Base-by-base conservation (phyloP, 1,284 basidiomycete genomes). In the Ceratobasidium theobromae region DNA sequence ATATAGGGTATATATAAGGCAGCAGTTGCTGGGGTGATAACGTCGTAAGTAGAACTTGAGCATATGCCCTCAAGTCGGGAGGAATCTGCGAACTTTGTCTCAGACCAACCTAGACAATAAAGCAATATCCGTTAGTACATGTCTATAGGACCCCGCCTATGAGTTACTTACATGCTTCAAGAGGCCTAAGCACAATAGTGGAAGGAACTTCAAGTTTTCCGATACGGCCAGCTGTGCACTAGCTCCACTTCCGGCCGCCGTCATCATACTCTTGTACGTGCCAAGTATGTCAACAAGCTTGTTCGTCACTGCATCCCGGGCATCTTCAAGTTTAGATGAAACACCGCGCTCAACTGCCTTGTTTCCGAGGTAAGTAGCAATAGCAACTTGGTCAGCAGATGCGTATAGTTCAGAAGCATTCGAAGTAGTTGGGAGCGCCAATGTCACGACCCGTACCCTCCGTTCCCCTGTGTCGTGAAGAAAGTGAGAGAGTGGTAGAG, bases 201-300 rank as follows among this genome's bases (percentile, higher is more conserved):
- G 97, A 46, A 99, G 78, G 83, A 96, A 89, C 80, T 93, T 93
- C 80, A 99, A 75, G 77, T 99, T 99, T 71, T 95, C 91, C 6
- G 91, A 88, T 69, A 96, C 85, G 11, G 93, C 89, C 57, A 99
- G 79, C 76, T 97, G 94, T n/a, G 95, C 93, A 71, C 90, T 94
- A 0, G 96, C 94, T 32, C 95, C 95, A 0, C 89, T 87, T 16
- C 93, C 93, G 4, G 91, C 90, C 30, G 92, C 88, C 4, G 96
- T 98, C 89, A 99, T 98, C 71, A 93, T 97, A 67, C 87, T 86
- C 84, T 98, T 98, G 84, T 98, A 99, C 21, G 93, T 91, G 23
- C 85, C 81, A 65, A 99, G 80, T 67, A 99, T 89, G 69, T 98
- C 95, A 54, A 95, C 87, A 65, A 98, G 81, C 78, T 90, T 94